These are phyloP conservation scores for Coemansia sp. DNA, from an alignment of 192 early-diverging fungal species.

Conservation along the genomic window DNA sequence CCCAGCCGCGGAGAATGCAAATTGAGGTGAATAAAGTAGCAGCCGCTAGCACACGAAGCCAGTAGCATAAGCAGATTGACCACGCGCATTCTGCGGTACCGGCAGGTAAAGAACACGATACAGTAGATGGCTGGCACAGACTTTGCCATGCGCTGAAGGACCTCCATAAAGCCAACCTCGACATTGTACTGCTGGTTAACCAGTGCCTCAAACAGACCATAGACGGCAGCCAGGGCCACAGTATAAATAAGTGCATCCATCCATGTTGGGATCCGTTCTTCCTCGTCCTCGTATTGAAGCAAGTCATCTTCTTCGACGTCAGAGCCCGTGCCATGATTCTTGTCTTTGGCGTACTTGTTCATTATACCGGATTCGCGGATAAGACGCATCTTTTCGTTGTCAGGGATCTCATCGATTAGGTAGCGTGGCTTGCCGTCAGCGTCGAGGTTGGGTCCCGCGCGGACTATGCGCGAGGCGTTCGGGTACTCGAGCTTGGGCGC, in stretches of 20 bases:
- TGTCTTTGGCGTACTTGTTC: constrained; percentile 31
- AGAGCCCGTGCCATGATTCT: constrained; percentile 18
- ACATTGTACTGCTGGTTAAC: constrained; percentile 53
- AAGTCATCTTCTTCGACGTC: constrained; percentile 27
- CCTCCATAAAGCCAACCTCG: constrained; percentile 30
- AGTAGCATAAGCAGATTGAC: constrained; percentile 56
- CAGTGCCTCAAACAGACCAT: constrained; percentile 47
- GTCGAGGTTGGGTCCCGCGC: constrained; percentile 35
- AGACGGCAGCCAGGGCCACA: constrained; percentile 30
- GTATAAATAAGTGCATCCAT: constrained; percentile 47
- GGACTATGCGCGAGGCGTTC: constrained; percentile 35
- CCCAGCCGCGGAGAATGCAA: constrained; percentile 62
- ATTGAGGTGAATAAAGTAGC: constrained; percentile 65
- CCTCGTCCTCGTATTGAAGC: constrained; percentile 4
- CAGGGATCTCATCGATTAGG: constrained; percentile 53
- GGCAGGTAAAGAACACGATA: constrained; percentile 63
- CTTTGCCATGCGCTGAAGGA: constrained; percentile 33
- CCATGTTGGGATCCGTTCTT: constrained; percentile 24
- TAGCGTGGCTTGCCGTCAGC: constrained; percentile 48
- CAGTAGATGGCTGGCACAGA: constrained; percentile 51
- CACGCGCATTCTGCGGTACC: constrained; percentile 49
- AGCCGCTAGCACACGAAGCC: constrained; percentile 55
- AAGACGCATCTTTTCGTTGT: constrained; percentile 51
- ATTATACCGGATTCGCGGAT: constrained; percentile 51
- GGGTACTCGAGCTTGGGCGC: constrained; percentile 38